Conservation (phyloP, 768 basidiomycete genomes). For the Myochromella boudieri region DNA sequence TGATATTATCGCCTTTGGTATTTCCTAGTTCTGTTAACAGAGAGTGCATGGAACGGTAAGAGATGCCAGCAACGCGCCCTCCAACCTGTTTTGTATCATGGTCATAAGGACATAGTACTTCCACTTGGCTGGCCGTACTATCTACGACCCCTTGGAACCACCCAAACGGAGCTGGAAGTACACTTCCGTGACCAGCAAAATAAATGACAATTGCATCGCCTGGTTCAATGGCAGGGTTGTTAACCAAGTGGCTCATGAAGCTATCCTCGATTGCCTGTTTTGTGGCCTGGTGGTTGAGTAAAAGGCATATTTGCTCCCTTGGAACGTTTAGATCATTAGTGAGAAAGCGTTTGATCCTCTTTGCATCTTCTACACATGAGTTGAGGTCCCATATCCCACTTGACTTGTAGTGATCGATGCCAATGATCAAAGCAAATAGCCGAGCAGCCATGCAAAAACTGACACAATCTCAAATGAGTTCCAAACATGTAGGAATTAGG, state of each 20-base stretch:
- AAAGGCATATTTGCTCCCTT: slow-evolving; percentile 51
- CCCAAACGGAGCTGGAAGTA: slow-evolving; percentile 50
- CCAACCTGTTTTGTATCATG: slow-evolving; percentile 50
- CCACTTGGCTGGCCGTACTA: slow-evolving; percentile 36
- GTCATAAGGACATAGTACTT: slow-evolving; percentile 68
- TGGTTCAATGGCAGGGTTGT: slow-evolving; percentile 55
- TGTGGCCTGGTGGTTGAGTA: slow-evolving; percentile 60
- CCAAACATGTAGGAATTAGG: neutral
- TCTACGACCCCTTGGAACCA: slow-evolving; percentile 41
- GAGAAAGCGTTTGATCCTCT: slow-evolving; percentile 58
- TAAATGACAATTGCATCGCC: slow-evolving; percentile 70
- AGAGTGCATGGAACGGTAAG: slow-evolving; percentile 63
- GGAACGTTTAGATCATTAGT: slow-evolving; percentile 57
- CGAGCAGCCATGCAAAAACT: slow-evolving; percentile 28
- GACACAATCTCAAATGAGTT: neutral
- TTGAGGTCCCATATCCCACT: slow-evolving; percentile 64
- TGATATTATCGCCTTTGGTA: slow-evolving; percentile 69
- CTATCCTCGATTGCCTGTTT: slow-evolving; percentile 59
- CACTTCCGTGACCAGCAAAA: slow-evolving; percentile 75
- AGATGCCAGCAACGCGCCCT: slow-evolving; percentile 59
- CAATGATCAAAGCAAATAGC: slow-evolving; percentile 66
- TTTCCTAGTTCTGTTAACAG: slow-evolving; percentile 57
- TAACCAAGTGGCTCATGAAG: slow-evolving; percentile 62
- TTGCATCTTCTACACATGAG: slow-evolving; percentile 65
- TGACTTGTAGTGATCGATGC: slow-evolving; percentile 70